Conservation (phyloP, 805 yeast species). For the Saccharomyces kudriavzevii region DNA sequence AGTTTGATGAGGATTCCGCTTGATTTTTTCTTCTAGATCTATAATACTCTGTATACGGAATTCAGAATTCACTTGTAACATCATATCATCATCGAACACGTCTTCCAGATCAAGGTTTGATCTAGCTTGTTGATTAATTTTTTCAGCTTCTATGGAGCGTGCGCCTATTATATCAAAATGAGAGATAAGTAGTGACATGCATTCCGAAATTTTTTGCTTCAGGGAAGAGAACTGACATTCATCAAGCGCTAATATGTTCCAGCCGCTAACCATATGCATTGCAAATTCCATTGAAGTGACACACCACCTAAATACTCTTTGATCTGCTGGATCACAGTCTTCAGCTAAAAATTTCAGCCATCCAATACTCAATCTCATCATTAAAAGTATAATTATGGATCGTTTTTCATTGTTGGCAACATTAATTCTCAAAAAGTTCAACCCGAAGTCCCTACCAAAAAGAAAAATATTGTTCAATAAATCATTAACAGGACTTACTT, state of each 20-base stretch:
- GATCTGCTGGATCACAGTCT: slow-evolving; percentile 91
- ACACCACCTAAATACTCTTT: slow-evolving; percentile 91
- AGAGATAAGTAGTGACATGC: slow-evolving; percentile 86
- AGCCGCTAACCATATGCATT: slow-evolving; percentile 87
- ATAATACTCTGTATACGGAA: slow-evolving; percentile 60
- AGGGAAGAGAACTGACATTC: slow-evolving; percentile 67
- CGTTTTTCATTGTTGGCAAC: slow-evolving; percentile 50
- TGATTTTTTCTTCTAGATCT: slow-evolving; percentile 49
- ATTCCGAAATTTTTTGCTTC: slow-evolving; percentile 80
- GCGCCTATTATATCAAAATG: slow-evolving; percentile 99
- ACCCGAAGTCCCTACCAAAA: slow-evolving; percentile 75
- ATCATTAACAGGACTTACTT: slow-evolving; percentile 62
- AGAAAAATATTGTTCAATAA: slow-evolving; percentile 65
- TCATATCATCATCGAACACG: slow-evolving; percentile 47
- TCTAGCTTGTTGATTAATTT: slow-evolving; percentile 28
- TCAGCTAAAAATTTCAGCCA: slow-evolving; percentile 95
- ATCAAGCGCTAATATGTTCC: slow-evolving; percentile 72
- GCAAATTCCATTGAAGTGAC: slow-evolving; percentile 93
- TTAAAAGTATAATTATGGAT: slow-evolving; percentile 58
- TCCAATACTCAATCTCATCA: slow-evolving; percentile 70
- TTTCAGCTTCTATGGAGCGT: slow-evolving; percentile 58
- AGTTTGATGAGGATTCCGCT: slow-evolving; percentile 42
- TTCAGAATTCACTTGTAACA: slow-evolving; percentile 51
- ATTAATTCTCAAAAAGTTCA: slow-evolving; percentile 55
- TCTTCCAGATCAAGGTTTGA: slow-evolving; percentile 31